Evolutionary conservation across 1,284 basidiomycete species (phyloP), one percentile per base, ranked within the genome.

Genomic region (Neotropicomus parvogracilis): DNA sequence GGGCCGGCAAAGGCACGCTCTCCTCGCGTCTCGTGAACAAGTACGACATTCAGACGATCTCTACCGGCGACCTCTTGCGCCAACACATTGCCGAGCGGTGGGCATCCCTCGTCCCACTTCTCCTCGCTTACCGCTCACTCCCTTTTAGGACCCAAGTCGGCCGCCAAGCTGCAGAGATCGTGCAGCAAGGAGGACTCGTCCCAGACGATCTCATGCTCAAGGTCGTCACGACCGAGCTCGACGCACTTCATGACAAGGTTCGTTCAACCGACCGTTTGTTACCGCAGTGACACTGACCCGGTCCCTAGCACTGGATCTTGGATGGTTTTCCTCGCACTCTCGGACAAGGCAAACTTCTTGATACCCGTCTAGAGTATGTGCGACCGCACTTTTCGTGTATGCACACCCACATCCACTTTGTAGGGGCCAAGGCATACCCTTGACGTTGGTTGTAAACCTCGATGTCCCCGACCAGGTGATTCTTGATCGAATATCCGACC

Each of bases 251-350:
- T 36, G 79, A 84, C 67, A 83, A 76, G 74, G 86, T 83, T 53
- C 33, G 64, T 58, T 59, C 51, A 28, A 21, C n/a, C 21, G 11
- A 10, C 5, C 17, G 20, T 3, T 31, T 28, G 7, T 34, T 35
- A 12, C 4, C n/a, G 24, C 24, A n/a, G 27, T 31, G 17, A 35
- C 1, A 14, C 43, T 48, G 24, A 56, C 46, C 1, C 24, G 53
- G 28, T 28, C 42, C 13, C 16, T 45, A 88, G 80, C 83, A 90
- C 63, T 97, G 95, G 95, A 88, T 98, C 55, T 70, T 99, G 29
- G 95, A 99, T 62, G 95, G 95, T 6, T 99, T 99, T 64, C 95
- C 95, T 27, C 84, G 95, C 33, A 99, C 95, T 3, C 69, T 95
- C 2, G 83, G 80, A 14, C 95, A 99, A 69, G 95, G 91, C 1